Evolutionary conservation across 768 basidiomycete genomes (phyloP).

Genomic region (Royoungia palumana): DNA sequence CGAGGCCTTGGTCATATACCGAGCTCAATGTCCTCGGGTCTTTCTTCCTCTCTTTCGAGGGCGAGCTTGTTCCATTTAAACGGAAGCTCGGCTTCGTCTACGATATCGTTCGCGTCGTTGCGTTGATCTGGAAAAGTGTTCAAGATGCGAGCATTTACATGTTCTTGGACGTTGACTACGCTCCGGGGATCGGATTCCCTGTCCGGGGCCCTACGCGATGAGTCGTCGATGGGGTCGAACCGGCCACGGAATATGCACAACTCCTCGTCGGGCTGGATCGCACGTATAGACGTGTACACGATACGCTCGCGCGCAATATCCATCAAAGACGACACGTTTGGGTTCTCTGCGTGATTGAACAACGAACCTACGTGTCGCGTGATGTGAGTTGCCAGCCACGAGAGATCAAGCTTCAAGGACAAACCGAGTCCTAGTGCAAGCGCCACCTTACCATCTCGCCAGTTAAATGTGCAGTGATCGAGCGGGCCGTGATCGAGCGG

Average conservation of each 20-base stretch:
- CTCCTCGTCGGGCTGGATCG: conserved; percentile 61
- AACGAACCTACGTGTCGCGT: conserved; percentile 58
- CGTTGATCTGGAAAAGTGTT: neutral
- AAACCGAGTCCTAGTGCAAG: conserved; percentile 75
- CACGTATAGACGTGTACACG: conserved; percentile 53
- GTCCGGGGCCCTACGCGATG: neutral
- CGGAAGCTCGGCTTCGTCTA: conserved; percentile 60
- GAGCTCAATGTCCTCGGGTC: conserved; percentile 48
- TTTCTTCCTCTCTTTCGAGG: conserved; percentile 60
- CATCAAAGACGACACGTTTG: conserved; percentile 67
- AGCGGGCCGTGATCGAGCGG: conserved; percentile 61
- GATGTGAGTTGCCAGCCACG: neutral
- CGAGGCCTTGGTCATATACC: conserved; percentile 9
- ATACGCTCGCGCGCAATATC: conserved; percentile 57
- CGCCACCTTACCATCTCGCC: conserved; percentile 72
- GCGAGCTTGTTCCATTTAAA: conserved; percentile 59
- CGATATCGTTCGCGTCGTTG: conserved; percentile 36
- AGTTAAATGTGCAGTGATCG: conserved; percentile 75
- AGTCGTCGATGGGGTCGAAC: conserved; percentile 47
- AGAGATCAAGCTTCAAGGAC: neutral
- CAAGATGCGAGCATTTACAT: neutral
- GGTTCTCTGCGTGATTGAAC: conserved; percentile 71
- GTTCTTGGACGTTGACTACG: conserved; percentile 5
- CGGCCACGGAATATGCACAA: conserved; percentile 79
- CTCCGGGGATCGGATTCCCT: conserved; percentile 6